phyloP scores from a whole-genome alignment of 805 yeast genomes.

The Metschnikowia vanudenii region DNA sequence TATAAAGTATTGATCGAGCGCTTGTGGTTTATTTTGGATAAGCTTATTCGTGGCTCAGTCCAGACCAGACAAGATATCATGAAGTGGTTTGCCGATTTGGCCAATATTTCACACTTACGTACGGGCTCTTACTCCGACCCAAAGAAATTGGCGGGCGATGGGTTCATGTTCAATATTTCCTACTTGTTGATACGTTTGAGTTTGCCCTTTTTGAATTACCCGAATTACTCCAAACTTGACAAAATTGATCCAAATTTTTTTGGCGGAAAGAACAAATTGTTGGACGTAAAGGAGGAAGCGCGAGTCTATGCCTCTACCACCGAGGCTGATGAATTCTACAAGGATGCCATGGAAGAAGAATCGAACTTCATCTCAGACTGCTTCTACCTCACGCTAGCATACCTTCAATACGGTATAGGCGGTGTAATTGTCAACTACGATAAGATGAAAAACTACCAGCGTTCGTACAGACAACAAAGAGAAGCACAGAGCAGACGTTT shows the following conservation, averaged over 20 bases:
- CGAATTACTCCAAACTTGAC: slow-evolving; percentile 62
- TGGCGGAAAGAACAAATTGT: slow-evolving; percentile 44
- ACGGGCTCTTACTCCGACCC: slow-evolving; percentile 80
- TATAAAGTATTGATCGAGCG: slow-evolving; percentile 58
- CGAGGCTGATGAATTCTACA: slow-evolving; percentile 62
- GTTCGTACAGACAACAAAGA: slow-evolving; percentile 42
- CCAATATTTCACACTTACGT: slow-evolving; percentile 84
- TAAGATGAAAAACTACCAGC: slow-evolving; percentile 49
- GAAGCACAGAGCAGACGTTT: slow-evolving; percentile 14
- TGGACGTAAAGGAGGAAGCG: slow-evolving; percentile 78
- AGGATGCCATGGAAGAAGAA: slow-evolving; percentile 35
- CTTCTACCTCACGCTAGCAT: slow-evolving; percentile 75
- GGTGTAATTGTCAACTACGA: slow-evolving; percentile 62
- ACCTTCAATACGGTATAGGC: slow-evolving; percentile 84
- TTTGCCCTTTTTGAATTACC: slow-evolving; percentile 74
- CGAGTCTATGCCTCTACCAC: slow-evolving; percentile 72
- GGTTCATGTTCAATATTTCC: slow-evolving; percentile 76
- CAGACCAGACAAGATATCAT: slow-evolving; percentile 63
- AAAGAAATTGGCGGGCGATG: slow-evolving; percentile 67
- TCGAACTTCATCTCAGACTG: slow-evolving; percentile 89
- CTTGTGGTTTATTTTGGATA: slow-evolving; percentile 68
- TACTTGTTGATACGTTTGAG: slow-evolving; percentile 67
- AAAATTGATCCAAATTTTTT: slow-evolving; percentile 76
- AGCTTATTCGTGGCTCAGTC: slow-evolving; percentile 70
- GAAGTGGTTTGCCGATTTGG: slow-evolving; percentile 65